Evolutionary conservation across 129 eudicot genomes (phyloP).

Genomic region (Artemisia tridentata): DNA sequence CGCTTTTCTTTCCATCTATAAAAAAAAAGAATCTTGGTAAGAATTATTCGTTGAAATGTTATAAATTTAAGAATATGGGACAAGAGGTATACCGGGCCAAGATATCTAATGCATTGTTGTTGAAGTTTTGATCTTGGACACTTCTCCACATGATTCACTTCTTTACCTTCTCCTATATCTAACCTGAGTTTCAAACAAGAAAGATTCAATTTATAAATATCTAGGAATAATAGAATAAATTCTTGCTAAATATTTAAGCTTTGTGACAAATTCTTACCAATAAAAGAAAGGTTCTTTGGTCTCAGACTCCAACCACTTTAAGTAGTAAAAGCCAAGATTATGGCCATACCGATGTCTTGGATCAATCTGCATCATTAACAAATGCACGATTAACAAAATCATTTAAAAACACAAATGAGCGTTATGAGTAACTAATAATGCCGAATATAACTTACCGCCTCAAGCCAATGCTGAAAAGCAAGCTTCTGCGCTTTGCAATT

Average conservation of each 20-base stretch:
- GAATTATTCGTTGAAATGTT: not conserved
- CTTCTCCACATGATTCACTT: conserved; percentile 69
- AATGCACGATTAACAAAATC: conserved; percentile 4
- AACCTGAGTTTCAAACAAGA: conserved; percentile 52
- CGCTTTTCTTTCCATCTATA: conserved; percentile 74
- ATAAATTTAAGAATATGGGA: not conserved
- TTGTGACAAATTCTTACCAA: conserved; percentile 51
- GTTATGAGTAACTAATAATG: not conserved
- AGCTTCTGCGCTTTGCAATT: conserved; percentile 87
- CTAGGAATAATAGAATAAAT: not conserved
- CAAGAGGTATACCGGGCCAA: conserved; percentile 70
- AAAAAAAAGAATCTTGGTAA: not conserved
- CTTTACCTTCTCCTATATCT: conserved; percentile 96
- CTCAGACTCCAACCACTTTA: conserved; percentile 67
- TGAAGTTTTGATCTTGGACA: conserved; percentile 81
- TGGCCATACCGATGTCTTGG: conserved; percentile 99
- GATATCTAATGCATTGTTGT: conserved; percentile 94
- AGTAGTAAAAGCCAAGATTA: conserved; percentile 80
- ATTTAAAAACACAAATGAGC: not conserved
- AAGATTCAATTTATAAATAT: conserved; percentile 1
- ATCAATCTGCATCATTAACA: conserved; percentile 59
- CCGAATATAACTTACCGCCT: conserved; percentile 63
- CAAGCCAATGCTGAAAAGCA: conserved; percentile 96
- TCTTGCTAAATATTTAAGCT: not conserved
- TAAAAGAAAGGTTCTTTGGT: conserved; percentile 96